A percentile compares a stretch with the other conserved stretches of the same genome.
Conservation (phyloP, 495 filamentous ascomycete species). For the Sabuloglossum arenarium region DNA sequence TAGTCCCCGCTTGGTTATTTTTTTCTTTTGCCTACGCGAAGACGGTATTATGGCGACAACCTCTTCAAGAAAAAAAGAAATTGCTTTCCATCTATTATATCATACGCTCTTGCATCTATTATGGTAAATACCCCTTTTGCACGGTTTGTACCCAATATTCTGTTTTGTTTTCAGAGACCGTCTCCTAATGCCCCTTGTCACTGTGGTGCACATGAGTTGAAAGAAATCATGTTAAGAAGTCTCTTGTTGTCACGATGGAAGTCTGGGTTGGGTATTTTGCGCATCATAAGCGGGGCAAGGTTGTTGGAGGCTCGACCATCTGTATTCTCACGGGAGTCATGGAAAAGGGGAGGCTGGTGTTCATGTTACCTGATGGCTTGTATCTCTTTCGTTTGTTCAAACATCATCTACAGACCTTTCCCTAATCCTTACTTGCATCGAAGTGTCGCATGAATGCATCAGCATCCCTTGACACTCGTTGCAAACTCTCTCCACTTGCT, state of each 20-base stretch:
- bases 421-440: neutral
- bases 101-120: neutral
- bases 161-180: neutral
- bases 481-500: neutral
- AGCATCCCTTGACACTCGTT: neutral
- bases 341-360: slow-evolving; percentile 1
- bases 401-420: neutral
- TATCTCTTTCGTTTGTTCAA: neutral
- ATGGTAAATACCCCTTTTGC: neutral
- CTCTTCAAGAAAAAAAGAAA: neutral
- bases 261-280: neutral
- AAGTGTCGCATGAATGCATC: neutral
- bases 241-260: neutral
- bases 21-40: neutral
- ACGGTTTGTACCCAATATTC: neutral
- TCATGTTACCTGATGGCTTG: neutral
- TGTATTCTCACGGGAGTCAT: slow-evolving; percentile 1
- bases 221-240: neutral
- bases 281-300: neutral
- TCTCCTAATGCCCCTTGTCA: neutral
- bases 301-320: neutral
- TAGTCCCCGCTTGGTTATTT: neutral
- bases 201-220: neutral
- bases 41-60: neutral
- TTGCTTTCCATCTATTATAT: neutral